Percentiles rank a stretch among this genome's conserved stretches.
phyloP scores from a whole-genome alignment of 176 grass and related monocot genomes.

The Carex littledalei region DNA sequence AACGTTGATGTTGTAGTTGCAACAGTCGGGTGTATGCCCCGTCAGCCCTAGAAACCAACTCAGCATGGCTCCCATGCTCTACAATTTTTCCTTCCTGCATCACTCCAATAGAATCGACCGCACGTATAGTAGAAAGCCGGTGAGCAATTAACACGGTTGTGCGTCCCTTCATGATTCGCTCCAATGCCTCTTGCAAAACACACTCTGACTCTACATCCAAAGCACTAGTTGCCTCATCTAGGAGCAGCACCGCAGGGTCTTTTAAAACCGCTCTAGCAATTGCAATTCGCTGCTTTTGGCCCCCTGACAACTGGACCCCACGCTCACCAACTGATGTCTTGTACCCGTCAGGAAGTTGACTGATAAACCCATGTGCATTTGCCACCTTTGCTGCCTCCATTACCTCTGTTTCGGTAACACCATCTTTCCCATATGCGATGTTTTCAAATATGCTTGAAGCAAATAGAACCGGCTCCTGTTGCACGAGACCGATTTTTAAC shows the following conservation, averaged over 20 bases:
- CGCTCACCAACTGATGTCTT: slow-evolving; percentile 69
- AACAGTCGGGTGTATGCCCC: slow-evolving; percentile 65
- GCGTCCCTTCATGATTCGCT: slow-evolving; percentile 82
- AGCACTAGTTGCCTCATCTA: slow-evolving; percentile 79
- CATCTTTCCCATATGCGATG: slow-evolving; percentile 76
- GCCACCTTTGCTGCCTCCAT: slow-evolving; percentile 62
- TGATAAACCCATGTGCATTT: slow-evolving; percentile 77
- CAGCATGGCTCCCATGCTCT: slow-evolving; percentile 72
- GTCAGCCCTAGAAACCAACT: slow-evolving; percentile 46
- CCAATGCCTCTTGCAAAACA: slow-evolving; percentile 84
- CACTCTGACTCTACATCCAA: slow-evolving; percentile 78
- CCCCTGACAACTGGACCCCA: slow-evolving; percentile 66
- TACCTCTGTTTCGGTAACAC: slow-evolving; percentile 54
- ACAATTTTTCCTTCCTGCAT: slow-evolving; percentile 64
- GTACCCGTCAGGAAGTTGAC: slow-evolving; percentile 71
- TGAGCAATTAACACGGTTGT: slow-evolving; percentile 72
- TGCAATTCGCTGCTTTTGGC: slow-evolving; percentile 88
- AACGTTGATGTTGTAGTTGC: slow-evolving; percentile 61
- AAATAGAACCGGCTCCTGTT: slow-evolving; percentile 85
- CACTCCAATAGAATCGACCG: slow-evolving; percentile 55
- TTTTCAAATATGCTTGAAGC: slow-evolving; percentile 72
- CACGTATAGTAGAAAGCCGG: slow-evolving; percentile 56
- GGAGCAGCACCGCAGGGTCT: slow-evolving; percentile 67
- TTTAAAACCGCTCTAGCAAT: slow-evolving; percentile 83
- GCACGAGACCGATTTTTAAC: slow-evolving; percentile 62